Evolutionary conservation across 257 asterid species (phyloP), one percentile per base, ranked within the genome.

Genomic region (Anisodus acutangulus): DNA sequence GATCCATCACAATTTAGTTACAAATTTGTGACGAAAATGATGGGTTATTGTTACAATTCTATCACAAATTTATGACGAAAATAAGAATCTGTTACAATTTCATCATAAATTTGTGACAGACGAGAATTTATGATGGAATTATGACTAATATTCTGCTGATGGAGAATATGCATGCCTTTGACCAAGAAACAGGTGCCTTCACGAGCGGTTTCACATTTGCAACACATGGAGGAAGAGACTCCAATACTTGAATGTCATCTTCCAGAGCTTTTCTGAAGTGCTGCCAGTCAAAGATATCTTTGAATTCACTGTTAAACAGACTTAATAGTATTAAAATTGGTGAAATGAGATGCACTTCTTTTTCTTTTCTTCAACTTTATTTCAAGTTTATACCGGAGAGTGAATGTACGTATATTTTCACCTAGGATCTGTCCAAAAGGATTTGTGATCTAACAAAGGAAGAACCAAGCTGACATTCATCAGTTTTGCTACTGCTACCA

Each of bases 361-460:
- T 72, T n/a, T 12, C 57, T 79, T 26, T 3, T 31, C n/a, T 78
- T 26, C 31, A 67, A 67, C 37, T 45, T 37, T 10, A 78, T 9
- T 70, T 58, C 55, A 80, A 31, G 4, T 64, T 45, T 68, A 22
- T 82, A 53, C 68, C 3, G 26, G 43, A 43, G 35, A 49, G 37
- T n/a, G 31, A 31, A 58, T 49, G 45, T 16, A 58, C n/a, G 8
- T 64, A 41, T 51, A 86, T 74, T 64, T 43, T 19, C 71, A 89
- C 92, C 92, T 89, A 11, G 87, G 87, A 84, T 89, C 92, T 3
- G 87, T 82, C 92, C 90, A 89, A 81, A 84, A 89, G 57, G 92
- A 89, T 1, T 51, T 82, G 87, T 89, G 92, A 86, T 89, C 92
- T 78, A 87, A 87, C 55, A 83, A 66, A 74, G 92, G 92, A 83